These are phyloP conservation scores for Beauveria pseudobassiana DNA, from an alignment of 2,329 filamentous ascomycete genomes.

Conservation along the genomic window DNA sequence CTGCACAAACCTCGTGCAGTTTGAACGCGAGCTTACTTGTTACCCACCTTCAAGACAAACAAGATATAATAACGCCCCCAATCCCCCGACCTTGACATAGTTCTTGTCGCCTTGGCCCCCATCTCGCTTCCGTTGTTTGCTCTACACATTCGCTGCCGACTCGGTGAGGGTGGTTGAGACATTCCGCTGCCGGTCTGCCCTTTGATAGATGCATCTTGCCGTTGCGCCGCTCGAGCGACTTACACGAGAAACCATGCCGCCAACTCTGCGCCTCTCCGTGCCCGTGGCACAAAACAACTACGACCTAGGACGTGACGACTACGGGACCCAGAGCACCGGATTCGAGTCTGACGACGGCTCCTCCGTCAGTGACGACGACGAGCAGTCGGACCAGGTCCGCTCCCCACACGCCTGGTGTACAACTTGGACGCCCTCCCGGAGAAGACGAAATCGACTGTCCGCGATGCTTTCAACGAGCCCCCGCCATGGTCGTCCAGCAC, in stretches of 20 bases:
- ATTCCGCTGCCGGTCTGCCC: neutral
- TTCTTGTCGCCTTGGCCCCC: neutral
- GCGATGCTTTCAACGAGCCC: conserved; percentile 39
- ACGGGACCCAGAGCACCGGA: conserved; percentile 16
- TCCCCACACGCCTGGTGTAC: conserved; percentile 35
- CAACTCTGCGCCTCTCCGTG: neutral
- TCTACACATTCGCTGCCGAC: neutral
- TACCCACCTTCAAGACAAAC: neutral
- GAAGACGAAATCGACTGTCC: conserved; percentile 30
- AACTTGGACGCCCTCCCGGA: conserved; percentile 31
- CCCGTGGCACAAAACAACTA: neutral
- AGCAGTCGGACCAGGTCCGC: conserved; percentile 22
- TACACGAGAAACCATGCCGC: conserved; percentile 6
- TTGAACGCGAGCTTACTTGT: neutral
- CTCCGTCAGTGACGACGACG: conserved; percentile 25
- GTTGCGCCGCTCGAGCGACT: neutral
- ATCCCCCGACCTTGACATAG: neutral
- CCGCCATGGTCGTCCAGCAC: conserved; percentile 41
- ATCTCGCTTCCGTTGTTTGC: neutral
- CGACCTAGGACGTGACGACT: neutral
- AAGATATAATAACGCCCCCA: neutral
- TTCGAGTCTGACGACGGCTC: conserved; percentile 21
- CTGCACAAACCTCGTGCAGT: neutral
- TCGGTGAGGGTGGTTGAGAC: neutral
- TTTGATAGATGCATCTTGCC: neutral